phyloP scores from a whole-genome alignment of 2,329 filamentous ascomycete genomes.

The Westerdykella aurantiaca region DNA sequence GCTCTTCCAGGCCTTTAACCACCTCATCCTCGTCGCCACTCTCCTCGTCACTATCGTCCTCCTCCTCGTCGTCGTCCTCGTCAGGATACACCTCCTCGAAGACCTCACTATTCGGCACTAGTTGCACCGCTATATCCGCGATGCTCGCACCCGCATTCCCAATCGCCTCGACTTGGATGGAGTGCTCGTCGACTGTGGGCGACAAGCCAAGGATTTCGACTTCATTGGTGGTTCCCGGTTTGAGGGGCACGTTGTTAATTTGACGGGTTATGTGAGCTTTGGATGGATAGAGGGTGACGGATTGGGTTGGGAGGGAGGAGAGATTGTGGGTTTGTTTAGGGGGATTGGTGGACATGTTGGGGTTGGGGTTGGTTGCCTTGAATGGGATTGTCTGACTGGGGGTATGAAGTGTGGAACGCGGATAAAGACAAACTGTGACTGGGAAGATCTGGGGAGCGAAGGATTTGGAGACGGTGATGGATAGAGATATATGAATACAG shows the following conservation, averaged over 20 bases:
- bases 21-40: conserved; percentile 46
- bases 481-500: too few relatives aligned
- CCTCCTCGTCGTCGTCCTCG: conserved; percentile 38
- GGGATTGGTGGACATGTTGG: conserved; percentile 1
- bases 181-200: conserved; percentile 50
- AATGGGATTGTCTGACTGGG: too few relatives aligned
- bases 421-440: too few relatives aligned
- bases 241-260: conserved; percentile 50
- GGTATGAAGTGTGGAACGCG: too few relatives aligned
- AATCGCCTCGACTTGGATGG: conserved; percentile 51
- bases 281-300: conserved; percentile 58
- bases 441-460: too few relatives aligned
- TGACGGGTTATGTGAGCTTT: conserved; percentile 57
- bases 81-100: conserved; percentile 51
- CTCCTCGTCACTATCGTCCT: conserved; percentile 26
- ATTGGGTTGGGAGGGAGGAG: conserved; percentile 53
- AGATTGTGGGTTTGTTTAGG: conserved; percentile 23
- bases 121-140: conserved; percentile 57
- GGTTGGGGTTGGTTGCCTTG: too few relatives aligned
- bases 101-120: conserved; percentile 50
- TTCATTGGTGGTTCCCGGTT: conserved; percentile 49
- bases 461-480: too few relatives aligned
- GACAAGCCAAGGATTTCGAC: conserved; percentile 53
- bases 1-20: conserved; percentile 28
- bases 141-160: conserved; percentile 54